Evolutionary conservation across 2,329 filamentous ascomycete species (phyloP).

Genomic region (Taxawa tesnikishii): DNA sequence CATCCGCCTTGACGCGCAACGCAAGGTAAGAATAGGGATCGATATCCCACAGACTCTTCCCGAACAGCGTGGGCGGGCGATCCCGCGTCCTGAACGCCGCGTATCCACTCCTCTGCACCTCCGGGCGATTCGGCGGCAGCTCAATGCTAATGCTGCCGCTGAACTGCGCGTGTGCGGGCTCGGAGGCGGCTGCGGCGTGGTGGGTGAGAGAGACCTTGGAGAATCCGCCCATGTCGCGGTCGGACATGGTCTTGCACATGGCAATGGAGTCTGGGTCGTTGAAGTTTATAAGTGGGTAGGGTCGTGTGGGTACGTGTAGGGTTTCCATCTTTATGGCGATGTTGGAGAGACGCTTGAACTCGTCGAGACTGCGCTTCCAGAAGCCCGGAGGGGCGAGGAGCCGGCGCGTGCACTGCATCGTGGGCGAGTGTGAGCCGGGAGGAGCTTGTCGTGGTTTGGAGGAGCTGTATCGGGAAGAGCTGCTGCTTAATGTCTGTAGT

Average conservation of each 20-base stretch:
- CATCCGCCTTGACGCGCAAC: conserved; percentile 79
- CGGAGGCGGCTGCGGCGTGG: conserved; percentile 31
- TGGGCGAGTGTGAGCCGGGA: too few relatives aligned
- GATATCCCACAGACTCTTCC: conserved; percentile 74
- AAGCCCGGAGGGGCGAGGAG: conserved; percentile 35
- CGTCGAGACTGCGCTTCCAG: conserved; percentile 45
- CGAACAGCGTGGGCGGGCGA: conserved; percentile 67
- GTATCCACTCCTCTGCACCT: conserved; percentile 70
- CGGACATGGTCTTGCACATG: conserved; percentile 62
- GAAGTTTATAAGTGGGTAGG: conserved; percentile 56
- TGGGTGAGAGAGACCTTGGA: conserved; percentile 64
- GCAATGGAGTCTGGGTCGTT: conserved; percentile 30
- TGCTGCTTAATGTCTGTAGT: too few relatives aligned
- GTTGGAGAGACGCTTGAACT: conserved; percentile 43
- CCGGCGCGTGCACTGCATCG: conserved; percentile 24
- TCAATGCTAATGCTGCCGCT: conserved; percentile 79
- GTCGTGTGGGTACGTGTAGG: conserved; percentile 50
- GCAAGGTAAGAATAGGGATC: conserved; percentile 83
- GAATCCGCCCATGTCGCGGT: conserved; percentile 67
- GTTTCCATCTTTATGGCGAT: conserved; percentile 57
- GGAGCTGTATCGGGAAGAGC: too few relatives aligned
- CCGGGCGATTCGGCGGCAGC: conserved; percentile 61
- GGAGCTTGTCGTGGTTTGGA: too few relatives aligned
- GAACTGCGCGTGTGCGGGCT: conserved; percentile 63
- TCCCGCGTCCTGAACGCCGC: conserved; percentile 83